phyloP scores from a whole-genome alignment of 352 stramenopile species.

The Phytophthora multivora region DNA sequence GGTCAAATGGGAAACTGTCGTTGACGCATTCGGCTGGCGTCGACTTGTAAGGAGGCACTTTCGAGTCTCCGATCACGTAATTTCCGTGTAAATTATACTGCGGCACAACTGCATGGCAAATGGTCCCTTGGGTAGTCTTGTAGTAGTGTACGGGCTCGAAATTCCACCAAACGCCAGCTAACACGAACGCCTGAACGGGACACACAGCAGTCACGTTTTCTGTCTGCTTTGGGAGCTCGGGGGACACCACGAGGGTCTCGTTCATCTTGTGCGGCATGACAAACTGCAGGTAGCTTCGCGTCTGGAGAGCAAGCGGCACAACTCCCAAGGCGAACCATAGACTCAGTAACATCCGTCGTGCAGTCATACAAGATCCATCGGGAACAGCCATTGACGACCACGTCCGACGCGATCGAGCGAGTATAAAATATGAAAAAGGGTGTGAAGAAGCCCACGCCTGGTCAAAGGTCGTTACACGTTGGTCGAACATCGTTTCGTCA shows the following conservation, averaged over 20 bases:
- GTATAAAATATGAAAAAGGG: too few species aligned
- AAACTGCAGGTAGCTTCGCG: constrained; percentile 21
- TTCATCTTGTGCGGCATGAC: constrained; percentile 24
- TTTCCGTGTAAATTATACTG: constrained; percentile 29
- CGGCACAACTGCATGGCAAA: constrained; percentile 22
- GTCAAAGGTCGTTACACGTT: too few species aligned
- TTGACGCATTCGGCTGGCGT: neutral
- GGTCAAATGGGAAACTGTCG: constrained; percentile 4
- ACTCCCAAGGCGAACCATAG: constrained; percentile 1
- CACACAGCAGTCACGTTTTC: constrained; percentile 10
- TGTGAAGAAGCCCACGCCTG: too few species aligned
- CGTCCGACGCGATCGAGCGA: too few species aligned
- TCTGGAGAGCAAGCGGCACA: constrained; percentile 11
- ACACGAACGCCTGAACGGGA: constrained; percentile 15
- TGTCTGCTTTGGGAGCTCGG: neutral
- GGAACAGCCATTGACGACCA: too few species aligned
- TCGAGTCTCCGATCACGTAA: constrained; percentile 12
- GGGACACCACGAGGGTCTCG: constrained; percentile 6
- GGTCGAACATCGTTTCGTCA: too few species aligned
- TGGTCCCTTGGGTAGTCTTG: neutral
- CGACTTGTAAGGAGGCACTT: neutral
- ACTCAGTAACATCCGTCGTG: neutral
- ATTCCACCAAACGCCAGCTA: constrained; percentile 28
- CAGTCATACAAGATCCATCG: neutral
- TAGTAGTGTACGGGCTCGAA: constrained; percentile 24